Evolutionary conservation across 1,284 basidiomycete species (phyloP), one percentile per base, ranked within the genome.

Genomic region (Puccinia coronata): DNA sequence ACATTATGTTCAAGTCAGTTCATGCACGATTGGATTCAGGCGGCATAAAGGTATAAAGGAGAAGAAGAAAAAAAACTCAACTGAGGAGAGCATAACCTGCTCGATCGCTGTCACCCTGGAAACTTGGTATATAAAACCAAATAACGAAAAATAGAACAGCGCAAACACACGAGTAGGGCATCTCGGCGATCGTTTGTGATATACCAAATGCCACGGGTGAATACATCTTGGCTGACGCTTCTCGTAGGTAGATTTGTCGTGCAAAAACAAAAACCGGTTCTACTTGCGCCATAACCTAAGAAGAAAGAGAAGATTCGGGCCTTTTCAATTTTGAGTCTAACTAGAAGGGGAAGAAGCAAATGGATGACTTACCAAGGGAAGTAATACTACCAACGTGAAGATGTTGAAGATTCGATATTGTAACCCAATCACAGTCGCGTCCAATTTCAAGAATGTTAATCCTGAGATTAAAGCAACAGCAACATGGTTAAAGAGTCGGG

Each of bases 231-330:
- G 87, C 87, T n/a, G 85, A 86, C 0, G 87, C 84, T 83, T 91
- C 91, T 86, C 92, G 89, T 82, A 92, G 90, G 86, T 92, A 92
- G 53, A 89, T 90, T 74, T 87, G 88, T 86, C 94, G 88, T 82
- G 92, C 92, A 86, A 91, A 88, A 84, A 96, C 92, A 88, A 94
- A 96, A 87, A 93, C 87, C 0, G 94, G 93, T 86, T 94, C 92
- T 81, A 95, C 91, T 86, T 93, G 92, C 1, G 89, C 87, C 89
- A 93, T 92, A 83, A 94, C 88, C 79, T 80, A 25, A 69, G 9
- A 9, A n/a, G 18, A 1, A 34, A 36, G 34, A 28, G 6, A 18
- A 71, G 14, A 47, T 71, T 14, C n/a, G 14, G n/a, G 16, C n/a
- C 12, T 20, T 43, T 49, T 31, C 28, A 20, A 23, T n/a, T 41